These are phyloP conservation scores for Amphicarpaea edgeworthii DNA, from an alignment of 306 rosid species.

Conservation along the genomic window DNA sequence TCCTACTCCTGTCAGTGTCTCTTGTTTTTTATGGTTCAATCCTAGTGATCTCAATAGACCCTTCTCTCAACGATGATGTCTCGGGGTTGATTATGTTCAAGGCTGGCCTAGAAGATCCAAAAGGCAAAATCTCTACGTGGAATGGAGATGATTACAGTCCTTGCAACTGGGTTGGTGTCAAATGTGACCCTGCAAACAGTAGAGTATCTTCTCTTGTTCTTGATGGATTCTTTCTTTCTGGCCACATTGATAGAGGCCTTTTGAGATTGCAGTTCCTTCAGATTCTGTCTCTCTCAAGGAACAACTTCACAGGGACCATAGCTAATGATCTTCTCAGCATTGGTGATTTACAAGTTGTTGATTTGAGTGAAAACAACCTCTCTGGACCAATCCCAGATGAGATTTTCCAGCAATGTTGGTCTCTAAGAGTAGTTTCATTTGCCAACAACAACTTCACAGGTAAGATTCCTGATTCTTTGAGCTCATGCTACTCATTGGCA, in stretches of 20 bases:
- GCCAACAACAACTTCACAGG: conserved; percentile 77
- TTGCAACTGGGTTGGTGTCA: conserved; percentile 81
- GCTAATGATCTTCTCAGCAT: conserved; percentile 75
- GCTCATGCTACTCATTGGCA: conserved; percentile 66
- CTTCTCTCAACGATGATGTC: conserved; percentile 86
- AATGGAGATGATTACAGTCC: conserved; percentile 80
- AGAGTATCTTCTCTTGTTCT: conserved; percentile 78
- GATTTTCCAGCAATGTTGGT: conserved; percentile 83
- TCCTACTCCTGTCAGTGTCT: conserved; percentile 40
- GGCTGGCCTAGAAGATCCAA: conserved; percentile 79
- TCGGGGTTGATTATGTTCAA: conserved; percentile 85
- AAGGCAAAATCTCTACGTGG: conserved; percentile 73
- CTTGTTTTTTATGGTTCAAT: conserved; percentile 53
- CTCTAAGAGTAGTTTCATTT: conserved; percentile 72
- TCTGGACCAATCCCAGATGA: conserved; percentile 72
- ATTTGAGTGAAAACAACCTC: conserved; percentile 76
- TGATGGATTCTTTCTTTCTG: conserved; percentile 80
- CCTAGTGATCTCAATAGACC: conserved; percentile 52
- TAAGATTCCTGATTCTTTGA: conserved; percentile 77
- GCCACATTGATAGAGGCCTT: conserved; percentile 82
- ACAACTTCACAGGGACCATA: conserved; percentile 81
- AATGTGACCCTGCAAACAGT: conserved; percentile 69
- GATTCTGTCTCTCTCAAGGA: conserved; percentile 70
- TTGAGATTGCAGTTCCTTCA: conserved; percentile 74
- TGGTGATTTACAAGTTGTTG: conserved; percentile 64